Percentiles rank a stretch among this genome's conserved stretches.
These are phyloP conservation scores for Leptographium flavum DNA, from an alignment of 2,329 filamentous ascomycete genomes.

Conservation along the genomic window DNA sequence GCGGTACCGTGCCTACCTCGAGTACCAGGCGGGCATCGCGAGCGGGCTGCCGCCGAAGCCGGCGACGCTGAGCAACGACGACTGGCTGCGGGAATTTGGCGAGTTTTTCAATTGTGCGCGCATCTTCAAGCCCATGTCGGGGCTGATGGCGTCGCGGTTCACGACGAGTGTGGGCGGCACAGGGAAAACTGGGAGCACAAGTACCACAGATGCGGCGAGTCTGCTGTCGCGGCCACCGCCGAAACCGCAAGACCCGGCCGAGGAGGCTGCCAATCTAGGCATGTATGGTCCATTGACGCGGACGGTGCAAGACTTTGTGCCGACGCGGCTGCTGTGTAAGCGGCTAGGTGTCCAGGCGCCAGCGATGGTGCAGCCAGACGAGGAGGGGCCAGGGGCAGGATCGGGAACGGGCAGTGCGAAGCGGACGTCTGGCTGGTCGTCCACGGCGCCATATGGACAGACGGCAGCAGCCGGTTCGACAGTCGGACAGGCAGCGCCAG, in stretches of 20 bases:
- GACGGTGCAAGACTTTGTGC: conserved; percentile 56
- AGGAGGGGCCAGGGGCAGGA: conserved; percentile 14
- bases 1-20: conserved; percentile 73
- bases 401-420: neutral
- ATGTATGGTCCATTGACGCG: conserved; percentile 91
- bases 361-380: conserved; percentile 46
- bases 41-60: conserved; percentile 37
- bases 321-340: conserved; percentile 79
- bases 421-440: neutral
- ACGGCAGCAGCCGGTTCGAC: neutral
- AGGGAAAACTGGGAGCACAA: neutral
- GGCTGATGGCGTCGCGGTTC: conserved; percentile 86
- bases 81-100: conserved; percentile 65
- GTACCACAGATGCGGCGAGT: conserved; percentile 11
- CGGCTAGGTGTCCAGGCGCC: conserved; percentile 80
- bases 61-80: conserved; percentile 39
- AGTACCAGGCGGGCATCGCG: conserved; percentile 54
- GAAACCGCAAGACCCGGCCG: conserved; percentile 61
- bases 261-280: conserved; percentile 73
- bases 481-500: too few relatives aligned
- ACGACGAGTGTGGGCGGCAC: conserved; percentile 49
- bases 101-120: conserved; percentile 55
- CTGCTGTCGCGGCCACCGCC: conserved; percentile 31
- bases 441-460: neutral
- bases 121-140: conserved; percentile 84